A percentile compares a stretch with the other conserved stretches of the same genome.
Conservation (phyloP, 306 rosid genomes). For the Vigna mungo region DNA sequence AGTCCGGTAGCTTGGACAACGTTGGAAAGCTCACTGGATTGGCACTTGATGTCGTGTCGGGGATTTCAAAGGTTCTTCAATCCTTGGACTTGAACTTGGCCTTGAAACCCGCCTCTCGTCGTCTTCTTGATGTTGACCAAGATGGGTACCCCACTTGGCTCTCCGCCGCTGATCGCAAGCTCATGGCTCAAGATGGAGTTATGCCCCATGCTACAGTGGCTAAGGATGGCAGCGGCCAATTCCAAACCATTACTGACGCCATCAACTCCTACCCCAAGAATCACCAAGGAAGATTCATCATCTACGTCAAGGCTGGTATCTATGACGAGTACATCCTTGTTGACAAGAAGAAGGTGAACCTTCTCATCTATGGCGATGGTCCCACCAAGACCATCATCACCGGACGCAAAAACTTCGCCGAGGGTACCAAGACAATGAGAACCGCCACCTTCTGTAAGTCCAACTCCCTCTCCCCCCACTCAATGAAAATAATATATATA, state of each 20-base stretch:
- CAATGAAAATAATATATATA: too few species aligned
- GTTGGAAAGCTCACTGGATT: slow-evolving; percentile 55
- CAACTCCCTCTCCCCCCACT: background rate
- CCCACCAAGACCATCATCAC: slow-evolving; percentile 65
- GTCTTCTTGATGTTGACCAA: slow-evolving; percentile 46
- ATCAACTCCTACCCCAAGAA: slow-evolving; percentile 59
- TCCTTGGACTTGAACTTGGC: slow-evolving; percentile 47
- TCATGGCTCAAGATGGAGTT: slow-evolving; percentile 37
- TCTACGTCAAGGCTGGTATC: slow-evolving; percentile 72
- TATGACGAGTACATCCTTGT: slow-evolving; percentile 57
- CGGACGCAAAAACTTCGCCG: slow-evolving; percentile 51
- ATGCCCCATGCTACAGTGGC: slow-evolving; percentile 65
- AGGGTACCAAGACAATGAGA: slow-evolving; percentile 50
- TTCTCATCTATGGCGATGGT: slow-evolving; percentile 77
- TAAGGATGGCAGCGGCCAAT: slow-evolving; percentile 77
- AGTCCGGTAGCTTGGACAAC: slow-evolving; percentile 19
- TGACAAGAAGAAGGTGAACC: slow-evolving; percentile 38
- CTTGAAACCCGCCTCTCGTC: slow-evolving; percentile 48
- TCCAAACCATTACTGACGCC: slow-evolving; percentile 56
- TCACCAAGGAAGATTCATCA: slow-evolving; percentile 50
- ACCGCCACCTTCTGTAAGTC: slow-evolving; percentile 62
- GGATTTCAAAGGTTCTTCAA: slow-evolving; percentile 41
- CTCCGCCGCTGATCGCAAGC: slow-evolving; percentile 55
- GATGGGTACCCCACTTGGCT: slow-evolving; percentile 69
- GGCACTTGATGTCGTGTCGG: slow-evolving; percentile 64